Evolutionary conservation across 108 stramenopile genomes (phyloP), one percentile per base, ranked within the genome.

Genomic region (Fistulifera pelliculosa): DNA sequence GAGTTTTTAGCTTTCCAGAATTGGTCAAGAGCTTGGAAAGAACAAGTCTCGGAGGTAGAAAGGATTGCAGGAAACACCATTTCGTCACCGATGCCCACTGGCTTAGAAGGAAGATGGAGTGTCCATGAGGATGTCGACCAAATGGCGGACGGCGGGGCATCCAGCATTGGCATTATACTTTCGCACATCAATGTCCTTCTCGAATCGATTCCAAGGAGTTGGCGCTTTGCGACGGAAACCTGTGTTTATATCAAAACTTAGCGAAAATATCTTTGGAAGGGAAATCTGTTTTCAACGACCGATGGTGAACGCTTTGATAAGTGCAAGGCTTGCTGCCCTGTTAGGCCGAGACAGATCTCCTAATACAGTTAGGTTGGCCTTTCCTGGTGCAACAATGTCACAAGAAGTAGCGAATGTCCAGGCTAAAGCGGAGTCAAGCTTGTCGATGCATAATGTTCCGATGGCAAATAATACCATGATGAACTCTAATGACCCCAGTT

Each of bases 371-470:
- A 52, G 54, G 39, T 19, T 52, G 7, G 62, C 66, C 7, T 90
- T 85, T 49, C 92, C 92, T 44, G 90, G 83, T 21, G 52, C 85
- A n/a, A 71, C 78, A 0, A 55, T 82, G 14, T 57, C 71, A 2
- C 44, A 25, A 14, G 85, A 82, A 21, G 60, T 73, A 23, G 81
- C 72, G 7, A 79, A 85, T 0, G 58, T 65, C 7, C 80, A 91
- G 27, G 65, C 58, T 7, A 71, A 73, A 18, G 41, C 66, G 12
- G 89, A 90, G 56, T 68, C 74, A 12, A 52, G 64, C 40, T 52
- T 71, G 11, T 56, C 79, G 10, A 56, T 67, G 14, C 75, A 80
- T 54, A 43, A 70, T 27, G 61, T 66, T 52, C 25, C 66, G 13
- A 52, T 77, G 17, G 54, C 51, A 21, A 69, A 74, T 47, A 66